Evolutionary conservation across 2,329 filamentous ascomycete genomes (phyloP), one percentile per base, ranked within the genome.

Genomic region (Microcyclospora pomicola): DNA sequence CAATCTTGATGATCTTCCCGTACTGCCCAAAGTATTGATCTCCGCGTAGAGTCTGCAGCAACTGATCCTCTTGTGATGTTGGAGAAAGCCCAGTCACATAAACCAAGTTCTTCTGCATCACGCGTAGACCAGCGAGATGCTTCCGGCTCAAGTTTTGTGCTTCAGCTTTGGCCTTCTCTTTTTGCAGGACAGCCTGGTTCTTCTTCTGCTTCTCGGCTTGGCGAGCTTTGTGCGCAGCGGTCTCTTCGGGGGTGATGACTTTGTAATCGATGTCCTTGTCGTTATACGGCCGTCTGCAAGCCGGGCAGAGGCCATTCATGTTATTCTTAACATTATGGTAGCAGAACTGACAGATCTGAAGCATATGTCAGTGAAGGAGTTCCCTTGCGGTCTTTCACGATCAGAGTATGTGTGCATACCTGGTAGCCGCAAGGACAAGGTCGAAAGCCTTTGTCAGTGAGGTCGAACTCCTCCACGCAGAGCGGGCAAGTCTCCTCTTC

Each of bases 291-390:
- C 91, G 75, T 63, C 91, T 77, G 60, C 91, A 98, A 49, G 93
- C 93, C n/a, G 91, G 91, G 61, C 91, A 98, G 41, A 95, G 73
- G 28, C 88, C 87, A 58, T 95, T 96, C 73, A 94, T 86, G 53
- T 95, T 95, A 52, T 82, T 93, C 65, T 92, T 93, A 60, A 98
- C 92, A 60, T 96, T 98, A 65, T 98, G 95, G 69, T 88, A 98
- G 66, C 91, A 98, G 65, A 98, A 98, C 69, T 98, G 92, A 64
- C 91, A 98, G 60, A 98, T 88, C 87, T 95, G 54, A 29, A 10
- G 28, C 12, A 13, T 5, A 30, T 16, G 40, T 48, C 34, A 50
- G 48, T 31, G 33, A 13, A 30, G 30, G 30, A 31, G 28, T 19
- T n/a, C 13, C 13, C 33, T 15, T 9, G 11, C 35, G 35, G n/a